Percentiles rank a stretch among this genome's conserved stretches.
Evolutionary conservation across 2,329 filamentous ascomycete genomes (phyloP).

Genomic region (Iodosphaeria phyllophila): DNA sequence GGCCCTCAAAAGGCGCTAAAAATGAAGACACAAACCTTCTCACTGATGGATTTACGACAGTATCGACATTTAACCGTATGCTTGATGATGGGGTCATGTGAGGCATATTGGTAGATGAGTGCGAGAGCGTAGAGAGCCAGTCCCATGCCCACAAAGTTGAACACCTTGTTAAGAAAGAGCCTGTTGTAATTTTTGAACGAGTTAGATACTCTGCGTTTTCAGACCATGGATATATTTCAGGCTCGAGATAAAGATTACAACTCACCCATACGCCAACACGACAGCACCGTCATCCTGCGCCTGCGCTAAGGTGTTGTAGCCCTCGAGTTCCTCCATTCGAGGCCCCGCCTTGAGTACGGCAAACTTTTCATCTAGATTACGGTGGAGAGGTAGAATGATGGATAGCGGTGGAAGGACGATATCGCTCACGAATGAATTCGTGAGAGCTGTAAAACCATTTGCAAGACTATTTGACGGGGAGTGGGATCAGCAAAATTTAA

Average conservation of each 20-base stretch:
- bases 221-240: no score
- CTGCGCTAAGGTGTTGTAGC: constrained; percentile 53
- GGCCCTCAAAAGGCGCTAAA: neutral
- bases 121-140: constrained; percentile 46
- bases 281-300: constrained; percentile 54
- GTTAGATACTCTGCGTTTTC: no score
- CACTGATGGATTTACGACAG: constrained; percentile 23
- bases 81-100: constrained; percentile 52
- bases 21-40: constrained; percentile 8
- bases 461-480: constrained; percentile 40
- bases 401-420: constrained; percentile 52
- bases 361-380: constrained; percentile 60
- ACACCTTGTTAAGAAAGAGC: constrained; percentile 40
- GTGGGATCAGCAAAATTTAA: no score
- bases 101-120: constrained; percentile 38
- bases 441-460: constrained; percentile 49
- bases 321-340: constrained; percentile 26
- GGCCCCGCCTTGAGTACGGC: constrained; percentile 41
- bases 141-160: constrained; percentile 49
- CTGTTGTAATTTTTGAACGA: no score
- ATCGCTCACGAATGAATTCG: constrained; percentile 54
- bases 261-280: constrained; percentile 51
- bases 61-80: constrained; percentile 50
- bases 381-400: constrained; percentile 47
- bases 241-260: constrained; percentile 1